Conservation (phyloP, 2,329 filamentous ascomycete genomes). For the Lasiodiplodia citricola region DNA sequence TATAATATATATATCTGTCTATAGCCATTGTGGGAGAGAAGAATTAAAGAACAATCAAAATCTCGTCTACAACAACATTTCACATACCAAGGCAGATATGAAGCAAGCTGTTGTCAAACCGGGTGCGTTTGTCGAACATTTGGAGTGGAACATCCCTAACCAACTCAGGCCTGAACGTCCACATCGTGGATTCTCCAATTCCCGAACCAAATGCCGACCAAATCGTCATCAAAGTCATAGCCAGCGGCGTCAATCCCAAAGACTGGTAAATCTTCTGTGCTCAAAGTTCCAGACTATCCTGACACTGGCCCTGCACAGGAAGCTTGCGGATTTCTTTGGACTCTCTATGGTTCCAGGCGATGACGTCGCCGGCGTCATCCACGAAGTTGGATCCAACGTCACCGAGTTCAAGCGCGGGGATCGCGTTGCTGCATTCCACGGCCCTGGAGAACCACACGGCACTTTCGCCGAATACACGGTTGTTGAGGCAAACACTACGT, state of each 20-base stretch:
- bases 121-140: no score
- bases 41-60: no score
- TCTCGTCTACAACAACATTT: no score
- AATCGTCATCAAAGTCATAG: constrained; percentile 46
- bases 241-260: constrained; percentile 51
- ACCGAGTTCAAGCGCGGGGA: constrained; percentile 63
- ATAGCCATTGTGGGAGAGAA: no score
- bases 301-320: constrained; percentile 13
- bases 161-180: constrained; percentile 30
- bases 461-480: constrained; percentile 67
- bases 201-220: constrained; percentile 41
- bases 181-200: constrained; percentile 43
- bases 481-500: constrained; percentile 60
- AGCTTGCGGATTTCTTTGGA: constrained; percentile 33
- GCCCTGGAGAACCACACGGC: constrained; percentile 58
- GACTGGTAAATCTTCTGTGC: constrained; percentile 46
- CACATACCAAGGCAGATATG: no score
- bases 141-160: no score
- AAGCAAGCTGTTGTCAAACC: no score
- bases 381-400: constrained; percentile 61
- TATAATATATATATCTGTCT: no score
- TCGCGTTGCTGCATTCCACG: constrained; percentile 61
- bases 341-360: constrained; percentile 55
- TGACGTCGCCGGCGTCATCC: constrained; percentile 61
- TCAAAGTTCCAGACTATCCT: constrained; percentile 29